Evolutionary conservation across 805 yeast genomes (phyloP).

Genomic region (Kockiozyma suomiensis): DNA sequence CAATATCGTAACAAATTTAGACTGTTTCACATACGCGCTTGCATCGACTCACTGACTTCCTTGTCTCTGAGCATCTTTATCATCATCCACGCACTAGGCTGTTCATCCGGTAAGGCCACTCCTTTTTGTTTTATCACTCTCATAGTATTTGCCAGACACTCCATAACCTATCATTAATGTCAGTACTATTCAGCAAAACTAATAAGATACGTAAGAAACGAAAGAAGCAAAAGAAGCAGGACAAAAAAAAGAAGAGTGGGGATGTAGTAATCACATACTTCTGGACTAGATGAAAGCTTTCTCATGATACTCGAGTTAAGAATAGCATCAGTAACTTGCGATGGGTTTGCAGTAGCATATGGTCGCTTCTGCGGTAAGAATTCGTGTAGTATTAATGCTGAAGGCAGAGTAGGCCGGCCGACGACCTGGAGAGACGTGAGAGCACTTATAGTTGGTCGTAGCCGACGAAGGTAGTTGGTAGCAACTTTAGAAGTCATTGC

Average conservation of each 20-base stretch:
- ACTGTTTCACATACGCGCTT: constrained; percentile 4
- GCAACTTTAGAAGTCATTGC: too few relatives aligned
- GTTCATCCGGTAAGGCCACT: neutral
- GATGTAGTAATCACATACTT: constrained; percentile 6
- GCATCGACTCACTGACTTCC: constrained; percentile 25
- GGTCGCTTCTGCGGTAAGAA: neutral
- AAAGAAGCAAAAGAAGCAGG: too few relatives aligned
- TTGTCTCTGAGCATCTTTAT: constrained; percentile 19
- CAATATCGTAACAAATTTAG: neutral
- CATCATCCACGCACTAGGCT: constrained; percentile 16
- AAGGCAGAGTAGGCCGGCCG: neutral
- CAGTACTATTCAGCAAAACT: neutral
- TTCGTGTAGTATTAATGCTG: neutral
- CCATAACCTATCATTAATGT: constrained; percentile 13
- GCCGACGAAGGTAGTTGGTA: too few relatives aligned
- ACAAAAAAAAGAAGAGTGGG: too few relatives aligned
- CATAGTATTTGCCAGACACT: constrained; percentile 19
- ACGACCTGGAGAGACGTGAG: too few relatives aligned
- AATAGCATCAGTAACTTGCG: constrained; percentile 22
- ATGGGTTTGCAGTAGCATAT: constrained; percentile 19
- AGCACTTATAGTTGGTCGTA: too few relatives aligned
- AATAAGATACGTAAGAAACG: too few relatives aligned
- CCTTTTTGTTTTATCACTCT: constrained; percentile 14
- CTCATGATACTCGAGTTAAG: constrained; percentile 25
- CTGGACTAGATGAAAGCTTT: constrained; percentile 20